Base-by-base conservation (phyloP, 495 filamentous ascomycete genomes). In the Barbatosphaeria neglecta region DNA sequence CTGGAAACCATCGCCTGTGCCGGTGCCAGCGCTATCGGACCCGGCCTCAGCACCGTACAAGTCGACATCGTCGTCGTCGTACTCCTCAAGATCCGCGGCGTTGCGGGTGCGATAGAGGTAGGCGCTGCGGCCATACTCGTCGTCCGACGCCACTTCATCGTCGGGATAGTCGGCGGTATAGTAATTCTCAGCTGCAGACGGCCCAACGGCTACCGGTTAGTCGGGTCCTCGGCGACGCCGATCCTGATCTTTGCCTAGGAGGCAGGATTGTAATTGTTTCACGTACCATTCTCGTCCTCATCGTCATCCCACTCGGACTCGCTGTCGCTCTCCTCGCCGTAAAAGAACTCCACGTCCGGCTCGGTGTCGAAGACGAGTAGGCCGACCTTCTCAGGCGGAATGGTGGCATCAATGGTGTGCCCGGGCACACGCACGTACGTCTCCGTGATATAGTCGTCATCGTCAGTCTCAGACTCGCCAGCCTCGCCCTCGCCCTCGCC, bases 161-260 rank as follows among this genome's bases (percentile, higher is more conserved):
- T 78, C 73, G 6, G 74, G 74, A 38, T 78, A 78, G 37, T 78
- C 74, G 8, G 69, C 65, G 0, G 68, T 56, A 44, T 75, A 74
- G 49, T 76, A 69, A 52, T 76, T 70, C 54, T 78, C 74, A 33
- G 73, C 74, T 77, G 40, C n/a, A n/a, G n/a, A n/a, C n/a, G n/a
- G n/a, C n/a, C n/a, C n/a, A n/a, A n/a, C 33, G 18, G 33, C 4
- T 7, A 16, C 6, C 18, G 33, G 5, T 37, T 13, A 33, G 31
- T 27, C 13, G 13, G 47, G 59, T 40, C 53, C 47, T 40, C n/a
- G n/a, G n/a, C n/a, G n/a, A n/a, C n/a, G n/a, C n/a, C n/a, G n/a
- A n/a, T n/a, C n/a, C n/a, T n/a, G n/a, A 41, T 17, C 22, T 33
- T 39, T 10, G 28, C 17, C 22, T 28, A 22, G 15, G 17, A 18